These are phyloP conservation scores for Venturia effusa DNA, from an alignment of 2,329 filamentous ascomycete species.

Conservation along the genomic window DNA sequence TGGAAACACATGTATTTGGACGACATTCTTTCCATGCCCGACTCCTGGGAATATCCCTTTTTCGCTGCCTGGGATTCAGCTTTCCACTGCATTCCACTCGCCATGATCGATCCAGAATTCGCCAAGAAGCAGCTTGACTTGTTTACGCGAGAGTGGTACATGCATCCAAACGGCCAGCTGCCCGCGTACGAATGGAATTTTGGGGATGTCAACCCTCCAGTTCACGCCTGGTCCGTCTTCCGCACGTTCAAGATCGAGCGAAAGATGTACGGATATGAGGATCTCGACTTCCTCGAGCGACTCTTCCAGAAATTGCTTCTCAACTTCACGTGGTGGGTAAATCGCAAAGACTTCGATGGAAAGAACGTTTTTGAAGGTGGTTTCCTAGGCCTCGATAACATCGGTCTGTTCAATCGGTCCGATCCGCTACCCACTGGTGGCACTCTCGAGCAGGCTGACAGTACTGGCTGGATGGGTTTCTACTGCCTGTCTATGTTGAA, in stretches of 20 bases:
- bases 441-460: conserved; percentile 90
- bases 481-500: conserved; percentile 96
- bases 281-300: conserved; percentile 88
- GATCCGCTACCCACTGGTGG: conserved; percentile 90
- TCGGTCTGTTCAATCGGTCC: conserved; percentile 92
- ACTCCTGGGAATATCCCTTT: conserved; percentile 98
- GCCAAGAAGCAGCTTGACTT: conserved; percentile 96
- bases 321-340: conserved; percentile 99
- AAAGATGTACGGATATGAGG: conserved; percentile 90
- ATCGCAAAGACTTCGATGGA: conserved; percentile 84
- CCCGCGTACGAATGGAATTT: conserved; percentile 97
- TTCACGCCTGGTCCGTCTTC: conserved; percentile 94
- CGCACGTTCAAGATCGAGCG: conserved; percentile 96
- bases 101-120: conserved; percentile 96
- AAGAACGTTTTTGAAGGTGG: conserved; percentile 98
- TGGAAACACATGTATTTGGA: conserved; percentile 96
- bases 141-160: conserved; percentile 97
- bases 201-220: conserved; percentile 89
- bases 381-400: conserved; percentile 92
- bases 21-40: conserved; percentile 93
- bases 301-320: conserved; percentile 93
- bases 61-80: conserved; percentile 96
- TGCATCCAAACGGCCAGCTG: conserved; percentile 92
- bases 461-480: conserved; percentile 98
- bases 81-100: conserved; percentile 90